Percentiles rank a stretch among this genome's conserved stretches.
Conservation (phyloP, 331 rosid species). For the Acacia concinna region DNA sequence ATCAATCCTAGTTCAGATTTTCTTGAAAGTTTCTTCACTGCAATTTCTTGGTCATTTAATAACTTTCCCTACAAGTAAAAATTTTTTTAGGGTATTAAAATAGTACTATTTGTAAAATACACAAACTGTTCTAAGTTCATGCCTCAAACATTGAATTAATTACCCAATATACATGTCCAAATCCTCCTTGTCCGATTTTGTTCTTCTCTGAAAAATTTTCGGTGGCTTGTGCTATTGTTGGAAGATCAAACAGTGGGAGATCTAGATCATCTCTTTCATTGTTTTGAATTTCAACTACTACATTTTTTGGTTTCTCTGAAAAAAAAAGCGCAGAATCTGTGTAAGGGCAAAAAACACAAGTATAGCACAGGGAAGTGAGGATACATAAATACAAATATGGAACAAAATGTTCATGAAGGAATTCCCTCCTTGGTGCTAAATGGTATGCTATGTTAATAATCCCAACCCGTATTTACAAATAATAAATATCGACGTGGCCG, state of each 20-base stretch:
- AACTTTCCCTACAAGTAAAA: not conserved
- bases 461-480: not conserved
- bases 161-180: constrained; percentile 32
- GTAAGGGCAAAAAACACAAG: too few relatives aligned
- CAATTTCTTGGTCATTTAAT: not conserved
- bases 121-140: not conserved
- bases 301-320: not conserved
- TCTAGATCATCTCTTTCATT: not conserved
- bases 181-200: constrained; percentile 41
- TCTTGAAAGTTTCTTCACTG: not conserved
- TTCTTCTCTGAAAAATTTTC: constrained; percentile 1
- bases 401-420: not conserved
- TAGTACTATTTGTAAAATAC: not conserved
- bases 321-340: not conserved
- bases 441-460: not conserved
- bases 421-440: not conserved
- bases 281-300: not conserved
- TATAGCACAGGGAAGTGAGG: too few relatives aligned
- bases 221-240: constrained; percentile 13
- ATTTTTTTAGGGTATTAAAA: not conserved
- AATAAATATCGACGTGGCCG: not conserved
- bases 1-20: not conserved
- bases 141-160: not conserved
- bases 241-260: constrained; percentile 16
- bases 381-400: not conserved